Conservation (phyloP, 2,329 filamentous ascomycete genomes). For the Fusarium robinianum region DNA sequence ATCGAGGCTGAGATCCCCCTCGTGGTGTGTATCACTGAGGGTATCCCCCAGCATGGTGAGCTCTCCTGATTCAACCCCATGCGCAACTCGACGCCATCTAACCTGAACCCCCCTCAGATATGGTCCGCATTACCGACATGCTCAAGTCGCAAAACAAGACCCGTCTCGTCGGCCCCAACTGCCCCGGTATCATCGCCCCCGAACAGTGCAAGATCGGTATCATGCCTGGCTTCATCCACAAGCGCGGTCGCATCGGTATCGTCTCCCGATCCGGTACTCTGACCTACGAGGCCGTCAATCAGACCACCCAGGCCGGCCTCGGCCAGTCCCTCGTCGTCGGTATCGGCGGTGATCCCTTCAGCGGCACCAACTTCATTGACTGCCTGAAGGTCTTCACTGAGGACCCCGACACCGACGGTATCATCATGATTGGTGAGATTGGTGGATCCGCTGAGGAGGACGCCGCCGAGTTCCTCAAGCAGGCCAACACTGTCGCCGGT, state of each 20-base stretch:
- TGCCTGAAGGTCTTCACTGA: conserved; percentile 96
- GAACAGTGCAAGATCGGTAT: conserved; percentile 99
- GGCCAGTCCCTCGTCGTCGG: conserved; percentile 98
- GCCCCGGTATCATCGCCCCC: conserved; percentile 91
- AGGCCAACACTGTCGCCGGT: conserved; percentile 82
- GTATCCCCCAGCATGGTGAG: conserved; percentile 94
- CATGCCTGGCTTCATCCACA: conserved; percentile 99
- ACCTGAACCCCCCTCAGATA: conserved; percentile 63
- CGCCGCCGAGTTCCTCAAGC: conserved; percentile 92
- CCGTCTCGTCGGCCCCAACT: conserved; percentile 95
- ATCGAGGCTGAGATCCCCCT: conserved; percentile 90
- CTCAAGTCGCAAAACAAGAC: conserved; percentile 98
- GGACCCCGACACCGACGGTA: conserved; percentile 95
- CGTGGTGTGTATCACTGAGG: conserved; percentile 97
- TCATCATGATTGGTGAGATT: conserved; percentile 99
- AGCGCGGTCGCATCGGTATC: conserved; percentile 97
- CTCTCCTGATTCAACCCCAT: conserved; percentile 22
- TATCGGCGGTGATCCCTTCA: conserved; percentile 98
- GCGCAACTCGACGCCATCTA: conserved; percentile 15
- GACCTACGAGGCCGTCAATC: conserved; percentile 99
- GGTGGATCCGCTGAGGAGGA: conserved; percentile 98
- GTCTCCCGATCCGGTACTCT: conserved; percentile 97
- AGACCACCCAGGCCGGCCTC: conserved; percentile 95
- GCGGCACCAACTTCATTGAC: conserved; percentile 99
- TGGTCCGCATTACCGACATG: conserved; percentile 98